Percentiles rank a stretch among this genome's conserved stretches.
Conservation (phyloP, 176 grass and related monocot species). For the Carex pumila region DNA sequence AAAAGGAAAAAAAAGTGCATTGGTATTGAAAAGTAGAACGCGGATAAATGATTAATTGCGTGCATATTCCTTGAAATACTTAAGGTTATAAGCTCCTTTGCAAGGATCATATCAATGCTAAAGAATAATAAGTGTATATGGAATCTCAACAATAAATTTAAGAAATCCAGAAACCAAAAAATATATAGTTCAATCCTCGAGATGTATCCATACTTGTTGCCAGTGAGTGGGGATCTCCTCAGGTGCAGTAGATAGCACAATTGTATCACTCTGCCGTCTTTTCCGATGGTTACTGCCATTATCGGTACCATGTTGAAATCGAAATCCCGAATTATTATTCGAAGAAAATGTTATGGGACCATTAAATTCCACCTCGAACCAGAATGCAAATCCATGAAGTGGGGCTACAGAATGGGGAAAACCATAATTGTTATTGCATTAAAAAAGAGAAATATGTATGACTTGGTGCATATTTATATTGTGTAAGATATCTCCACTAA, state of each 20-base stretch:
- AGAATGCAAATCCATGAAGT: conserved; percentile 89
- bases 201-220: conserved; percentile 58
- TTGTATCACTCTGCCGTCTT: conserved; percentile 35
- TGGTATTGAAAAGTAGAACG: background rate
- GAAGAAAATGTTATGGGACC: conserved; percentile 44
- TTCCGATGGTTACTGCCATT: conserved; percentile 50
- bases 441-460: background rate
- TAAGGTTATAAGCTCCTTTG: background rate
- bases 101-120: background rate
- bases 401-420: conserved; percentile 44
- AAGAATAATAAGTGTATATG: background rate
- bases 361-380: conserved; percentile 95
- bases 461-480: background rate
- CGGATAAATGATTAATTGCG: background rate
- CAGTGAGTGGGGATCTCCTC: conserved; percentile 86
- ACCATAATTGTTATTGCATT: conserved; percentile 2
- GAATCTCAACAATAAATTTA: background rate
- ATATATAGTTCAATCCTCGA: background rate
- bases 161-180: background rate
- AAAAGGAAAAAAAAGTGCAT: background rate
- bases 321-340: conserved; percentile 17
- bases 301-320: conserved; percentile 27
- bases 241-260: conserved; percentile 81
- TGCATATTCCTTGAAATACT: background rate
- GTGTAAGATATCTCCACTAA: background rate